These are phyloP conservation scores for Phytophthora constricta DNA, from an alignment of 352 stramenopile genomes.

Conservation along the genomic window DNA sequence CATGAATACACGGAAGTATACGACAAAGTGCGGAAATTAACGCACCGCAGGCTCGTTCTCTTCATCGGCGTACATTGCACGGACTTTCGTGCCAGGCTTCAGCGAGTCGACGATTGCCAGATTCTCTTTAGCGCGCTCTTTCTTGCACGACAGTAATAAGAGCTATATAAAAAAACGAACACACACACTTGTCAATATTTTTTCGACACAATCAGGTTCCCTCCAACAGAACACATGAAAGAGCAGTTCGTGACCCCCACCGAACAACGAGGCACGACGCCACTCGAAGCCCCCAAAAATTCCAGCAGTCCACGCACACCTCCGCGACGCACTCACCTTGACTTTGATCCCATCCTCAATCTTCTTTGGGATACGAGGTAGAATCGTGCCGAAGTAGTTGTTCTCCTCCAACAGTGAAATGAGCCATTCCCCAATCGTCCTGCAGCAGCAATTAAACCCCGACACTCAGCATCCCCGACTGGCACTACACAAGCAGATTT, in stretches of 20 bases:
- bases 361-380: constrained; percentile 96
- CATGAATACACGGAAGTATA: too few species aligned
- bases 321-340: constrained; percentile 51
- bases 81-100: constrained; percentile 90
- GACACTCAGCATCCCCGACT: constrained; percentile 22
- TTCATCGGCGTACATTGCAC: constrained; percentile 96
- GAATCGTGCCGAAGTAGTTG: constrained; percentile 97
- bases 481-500: constrained; percentile 25
- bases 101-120: constrained; percentile 76
- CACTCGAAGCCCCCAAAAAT: not conserved
- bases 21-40: too few species aligned
- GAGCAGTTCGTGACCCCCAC: constrained; percentile 27
- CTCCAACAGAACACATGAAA: constrained; percentile 1
- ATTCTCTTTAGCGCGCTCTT: constrained; percentile 73
- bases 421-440: constrained; percentile 94
- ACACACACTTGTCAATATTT: constrained; percentile 2
- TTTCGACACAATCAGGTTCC: not conserved
- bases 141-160: constrained; percentile 66
- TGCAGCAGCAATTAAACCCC: constrained; percentile 32
- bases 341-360: constrained; percentile 98
- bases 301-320: constrained; percentile 1
- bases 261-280: constrained; percentile 26
- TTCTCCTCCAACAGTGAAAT: constrained; percentile 91
- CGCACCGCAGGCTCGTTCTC: constrained; percentile 91
- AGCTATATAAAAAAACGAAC: constrained; percentile 57